phyloP scores from a whole-genome alignment of 192 early-diverging fungal species.

The Backusella liffmaniae region DNA sequence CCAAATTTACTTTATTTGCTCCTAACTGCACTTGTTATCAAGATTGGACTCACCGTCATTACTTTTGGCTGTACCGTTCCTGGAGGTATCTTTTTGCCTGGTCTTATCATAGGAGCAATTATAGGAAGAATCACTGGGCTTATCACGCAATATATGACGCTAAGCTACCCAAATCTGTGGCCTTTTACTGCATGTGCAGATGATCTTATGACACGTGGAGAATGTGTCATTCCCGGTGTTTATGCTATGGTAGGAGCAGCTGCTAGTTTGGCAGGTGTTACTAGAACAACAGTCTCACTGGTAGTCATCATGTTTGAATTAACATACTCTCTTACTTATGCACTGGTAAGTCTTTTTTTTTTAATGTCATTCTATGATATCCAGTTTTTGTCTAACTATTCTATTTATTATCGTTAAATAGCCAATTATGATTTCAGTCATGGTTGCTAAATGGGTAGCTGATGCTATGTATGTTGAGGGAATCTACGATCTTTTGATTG shows the following conservation, averaged over 20 bases:
- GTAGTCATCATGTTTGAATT: constrained; percentile 99
- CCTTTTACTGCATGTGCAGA: constrained; percentile 78
- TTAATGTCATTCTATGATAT: background rate
- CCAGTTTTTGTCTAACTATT: background rate
- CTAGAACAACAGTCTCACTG: constrained; percentile 83
- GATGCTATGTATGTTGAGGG: constrained; percentile 63
- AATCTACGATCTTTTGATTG: constrained; percentile 76
- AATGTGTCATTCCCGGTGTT: constrained; percentile 90
- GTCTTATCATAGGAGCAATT: constrained; percentile 91
- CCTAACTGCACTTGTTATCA: constrained; percentile 57
- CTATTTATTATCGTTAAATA: constrained; percentile 7
- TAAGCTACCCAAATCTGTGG: constrained; percentile 57
- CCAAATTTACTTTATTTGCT: constrained; percentile 52
- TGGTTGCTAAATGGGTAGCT: constrained; percentile 68
- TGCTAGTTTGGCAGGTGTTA: constrained; percentile 83
- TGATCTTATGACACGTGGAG: constrained; percentile 50
- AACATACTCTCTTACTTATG: constrained; percentile 91
- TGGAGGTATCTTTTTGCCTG: constrained; percentile 92
- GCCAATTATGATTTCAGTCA: constrained; percentile 38
- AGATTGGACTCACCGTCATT: constrained; percentile 61
- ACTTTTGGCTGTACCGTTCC: constrained; percentile 79
- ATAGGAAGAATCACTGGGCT: constrained; percentile 91
- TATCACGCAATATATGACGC: constrained; percentile 61
- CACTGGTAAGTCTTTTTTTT: constrained; percentile 43
- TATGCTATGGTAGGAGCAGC: constrained; percentile 96